Base-by-base conservation (phyloP, 352 stramenopile genomes). In the Phytophthora multivora region DNA sequence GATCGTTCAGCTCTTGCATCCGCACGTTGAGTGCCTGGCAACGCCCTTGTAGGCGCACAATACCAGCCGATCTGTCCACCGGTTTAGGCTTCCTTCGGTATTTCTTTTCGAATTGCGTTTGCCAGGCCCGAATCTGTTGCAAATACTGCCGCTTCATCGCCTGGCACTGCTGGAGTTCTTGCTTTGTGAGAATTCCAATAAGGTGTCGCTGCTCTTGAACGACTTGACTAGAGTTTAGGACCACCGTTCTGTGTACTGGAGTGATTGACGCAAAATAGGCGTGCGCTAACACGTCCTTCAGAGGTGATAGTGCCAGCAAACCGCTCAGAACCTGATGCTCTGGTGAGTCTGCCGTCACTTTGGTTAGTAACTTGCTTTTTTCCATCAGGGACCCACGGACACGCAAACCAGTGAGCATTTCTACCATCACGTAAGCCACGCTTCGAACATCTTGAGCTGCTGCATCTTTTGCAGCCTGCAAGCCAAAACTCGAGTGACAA, bases 331-430 rank as follows among this genome's bases (percentile, higher is more conserved):
- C 75, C 0, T 65, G 51, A 28, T 53, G 42, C 26, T 84, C 73
- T 12, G 59, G 54, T 7, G 60, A 75, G 13, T 53, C 57, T 13
- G 33, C 7, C 3, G 42, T 21, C 2, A 88, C 54, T 15, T 66
- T 63, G 11, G 16, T 41, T 8, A 83, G 36, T 5, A 89, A 25
- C 4, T 53, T 67, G 9, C 69, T 54, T 10, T 45, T 69, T 23
- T 83, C 63, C 30, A 86, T 66, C 6, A 76, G 43, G 25, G 43
- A 26, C 0, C 80, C 67, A 26, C 58, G 72, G 19, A 78, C 68
- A 3, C 72, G 71, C 30, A 65, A 45, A 15, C 76, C 78, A 2
- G 79, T 90, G 52, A 87, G 68, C 75, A 90, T 77, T 59, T 90
- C 81, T 6, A 76, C 38, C 55, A 88, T 71, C 21, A 90, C 55